Evolutionary conservation across 2,329 filamentous ascomycete species (phyloP).

Genomic region (Pseudophaeomoniella oleicola): DNA sequence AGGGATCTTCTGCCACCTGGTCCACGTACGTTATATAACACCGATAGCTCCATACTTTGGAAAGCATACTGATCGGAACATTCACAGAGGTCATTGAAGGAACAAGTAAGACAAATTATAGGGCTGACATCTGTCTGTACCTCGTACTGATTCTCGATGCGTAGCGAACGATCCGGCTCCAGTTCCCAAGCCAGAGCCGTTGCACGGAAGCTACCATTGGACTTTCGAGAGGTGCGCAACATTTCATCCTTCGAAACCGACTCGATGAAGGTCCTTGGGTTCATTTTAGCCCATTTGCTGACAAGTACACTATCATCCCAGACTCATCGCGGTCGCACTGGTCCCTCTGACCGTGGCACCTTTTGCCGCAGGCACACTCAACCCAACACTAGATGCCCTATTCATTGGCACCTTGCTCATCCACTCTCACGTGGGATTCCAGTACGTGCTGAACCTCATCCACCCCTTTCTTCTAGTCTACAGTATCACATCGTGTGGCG

Average conservation of each 20-base stretch:
- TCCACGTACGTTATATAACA: slow-evolving; percentile 53
- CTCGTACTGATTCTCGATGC: background rate
- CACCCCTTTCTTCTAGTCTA: no score
- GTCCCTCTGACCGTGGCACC: slow-evolving; percentile 79
- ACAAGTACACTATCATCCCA: slow-evolving; percentile 17
- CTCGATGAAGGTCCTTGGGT: background rate
- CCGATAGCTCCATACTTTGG: background rate
- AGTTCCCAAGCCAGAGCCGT: slow-evolving; percentile 55
- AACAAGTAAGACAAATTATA: slow-evolving; percentile 57
- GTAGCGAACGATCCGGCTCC: slow-evolving; percentile 75
- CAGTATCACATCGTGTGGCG: no score
- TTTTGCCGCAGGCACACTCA: slow-evolving; percentile 81
- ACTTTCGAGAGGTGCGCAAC: slow-evolving; percentile 60
- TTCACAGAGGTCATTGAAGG: slow-evolving; percentile 58
- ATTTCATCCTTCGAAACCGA: background rate
- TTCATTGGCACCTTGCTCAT: slow-evolving; percentile 72
- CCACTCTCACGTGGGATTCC: slow-evolving; percentile 92
- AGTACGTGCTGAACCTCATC: no score
- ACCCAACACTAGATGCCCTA: slow-evolving; percentile 74
- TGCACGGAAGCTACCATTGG: slow-evolving; percentile 97
- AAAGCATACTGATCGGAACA: slow-evolving; percentile 5
- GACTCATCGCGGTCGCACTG: slow-evolving; percentile 63
- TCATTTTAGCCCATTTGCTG: background rate
- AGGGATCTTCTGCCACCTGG: slow-evolving; percentile 66
- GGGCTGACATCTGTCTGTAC: no score